Conservation (phyloP, 2,329 filamentous ascomycete species). For the Fusarium heterosporum region DNA sequence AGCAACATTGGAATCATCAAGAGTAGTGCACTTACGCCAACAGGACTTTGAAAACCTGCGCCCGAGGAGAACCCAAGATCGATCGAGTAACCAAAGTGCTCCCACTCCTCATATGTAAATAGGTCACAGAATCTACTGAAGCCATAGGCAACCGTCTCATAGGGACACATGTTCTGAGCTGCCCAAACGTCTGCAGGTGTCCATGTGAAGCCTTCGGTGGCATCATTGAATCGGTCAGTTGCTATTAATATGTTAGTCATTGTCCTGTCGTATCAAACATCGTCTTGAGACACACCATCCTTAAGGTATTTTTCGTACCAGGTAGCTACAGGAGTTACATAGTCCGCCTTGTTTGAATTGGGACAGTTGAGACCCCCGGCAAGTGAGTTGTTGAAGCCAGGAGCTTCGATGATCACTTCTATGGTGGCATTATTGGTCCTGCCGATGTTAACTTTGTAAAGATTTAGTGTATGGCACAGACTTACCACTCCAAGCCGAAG, state of each 20-base stretch:
- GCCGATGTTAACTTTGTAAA: slow-evolving; percentile 8
- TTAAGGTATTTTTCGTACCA: slow-evolving; percentile 75
- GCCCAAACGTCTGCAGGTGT: slow-evolving; percentile 72
- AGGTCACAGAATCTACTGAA: slow-evolving; percentile 80
- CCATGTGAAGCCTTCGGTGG: slow-evolving; percentile 72
- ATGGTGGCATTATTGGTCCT: slow-evolving; percentile 76
- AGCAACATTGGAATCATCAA: background rate
- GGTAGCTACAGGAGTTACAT: slow-evolving; percentile 63
- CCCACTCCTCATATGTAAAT: slow-evolving; percentile 81
- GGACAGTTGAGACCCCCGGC: slow-evolving; percentile 75
- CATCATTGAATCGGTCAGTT: slow-evolving; percentile 66
- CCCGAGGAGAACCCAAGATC: slow-evolving; percentile 74
- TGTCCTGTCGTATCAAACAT: background rate
- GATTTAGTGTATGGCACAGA: too few relatives aligned
- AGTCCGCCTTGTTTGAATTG: slow-evolving; percentile 66
- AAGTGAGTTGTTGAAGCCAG: slow-evolving; percentile 75
- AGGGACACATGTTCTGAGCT: slow-evolving; percentile 78
- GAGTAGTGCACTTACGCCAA: slow-evolving; percentile 59
- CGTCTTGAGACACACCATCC: slow-evolving; percentile 57
- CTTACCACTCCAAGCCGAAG: slow-evolving; percentile 76
- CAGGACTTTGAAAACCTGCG: slow-evolving; percentile 72
- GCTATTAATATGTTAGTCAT: slow-evolving; percentile 54
- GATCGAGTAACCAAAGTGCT: slow-evolving; percentile 76
- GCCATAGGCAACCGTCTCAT: slow-evolving; percentile 81
- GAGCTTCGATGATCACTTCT: slow-evolving; percentile 76